These are phyloP conservation scores for Microthlaspi erraticum DNA, from an alignment of 345 rosid genomes.

Conservation along the genomic window DNA sequence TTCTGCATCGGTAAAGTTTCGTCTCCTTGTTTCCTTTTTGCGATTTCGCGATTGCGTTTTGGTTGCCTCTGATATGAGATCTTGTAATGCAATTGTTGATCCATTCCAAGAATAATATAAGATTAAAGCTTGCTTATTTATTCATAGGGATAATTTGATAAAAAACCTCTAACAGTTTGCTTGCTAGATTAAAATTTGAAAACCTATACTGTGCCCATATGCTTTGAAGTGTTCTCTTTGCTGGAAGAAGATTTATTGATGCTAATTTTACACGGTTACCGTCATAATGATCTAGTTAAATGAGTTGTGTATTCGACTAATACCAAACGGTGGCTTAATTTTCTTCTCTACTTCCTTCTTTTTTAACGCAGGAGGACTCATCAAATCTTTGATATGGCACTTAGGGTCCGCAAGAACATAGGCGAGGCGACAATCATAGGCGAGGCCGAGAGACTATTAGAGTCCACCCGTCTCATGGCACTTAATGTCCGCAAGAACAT, in stretches of 20 bases:
- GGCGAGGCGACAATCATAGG: slow-evolving; percentile 26
- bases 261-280: neutral
- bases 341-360: slow-evolving; percentile 14
- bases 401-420: slow-evolving; percentile 67
- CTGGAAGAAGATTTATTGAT: neutral
- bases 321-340: no score
- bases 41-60: neutral
- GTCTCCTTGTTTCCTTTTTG: neutral
- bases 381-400: slow-evolving; percentile 60
- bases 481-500: slow-evolving; percentile 69
- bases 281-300: neutral
- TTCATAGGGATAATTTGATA: neutral
- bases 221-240: slow-evolving; percentile 2
- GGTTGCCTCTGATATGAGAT: slow-evolving; percentile 9
- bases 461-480: slow-evolving; percentile 56
- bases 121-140: no score
- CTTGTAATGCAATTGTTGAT: no score
- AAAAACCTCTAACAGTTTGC: neutral
- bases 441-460: slow-evolving; percentile 48
- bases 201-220: neutral
- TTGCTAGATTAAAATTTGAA: neutral
- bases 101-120: no score
- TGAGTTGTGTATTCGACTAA: neutral
- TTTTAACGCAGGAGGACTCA: slow-evolving; percentile 62
- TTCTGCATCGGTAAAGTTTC: slow-evolving; percentile 58